Conservation (phyloP, 225 moss, liverwort and hornwort species). For the Straminergon stramineum region DNA sequence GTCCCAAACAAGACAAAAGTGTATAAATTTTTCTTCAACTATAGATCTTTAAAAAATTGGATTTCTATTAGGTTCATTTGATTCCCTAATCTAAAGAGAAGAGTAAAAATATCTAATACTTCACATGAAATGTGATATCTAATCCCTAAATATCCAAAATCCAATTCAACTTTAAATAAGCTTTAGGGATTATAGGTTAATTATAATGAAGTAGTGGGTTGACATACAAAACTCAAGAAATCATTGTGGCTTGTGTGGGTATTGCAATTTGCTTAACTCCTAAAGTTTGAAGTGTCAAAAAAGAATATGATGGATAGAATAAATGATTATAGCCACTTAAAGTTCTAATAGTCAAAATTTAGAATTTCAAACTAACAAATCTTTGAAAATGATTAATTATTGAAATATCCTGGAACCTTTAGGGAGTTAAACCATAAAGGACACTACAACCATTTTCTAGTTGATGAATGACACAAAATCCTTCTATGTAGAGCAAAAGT, state of each 20-base stretch:
- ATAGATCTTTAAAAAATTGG: neutral
- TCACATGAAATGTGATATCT: too few relatives aligned
- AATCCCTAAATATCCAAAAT: neutral
- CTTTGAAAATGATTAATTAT: neutral
- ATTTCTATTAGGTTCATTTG: rapidly evolving
- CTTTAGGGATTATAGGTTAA: neutral
- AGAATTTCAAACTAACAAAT: neutral
- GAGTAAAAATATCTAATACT: neutral
- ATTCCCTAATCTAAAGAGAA: neutral
- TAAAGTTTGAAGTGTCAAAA: neutral
- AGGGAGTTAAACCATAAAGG: too few relatives aligned
- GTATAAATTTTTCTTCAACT: neutral
- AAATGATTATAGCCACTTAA: neutral
- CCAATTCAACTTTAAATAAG: neutral
- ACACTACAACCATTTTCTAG: too few relatives aligned
- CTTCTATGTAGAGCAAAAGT: too few relatives aligned
- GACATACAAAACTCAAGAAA: neutral
- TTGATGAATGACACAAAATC: too few relatives aligned
- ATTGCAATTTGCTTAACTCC: neutral
- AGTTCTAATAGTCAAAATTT: neutral
- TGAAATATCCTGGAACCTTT: rapidly evolving
- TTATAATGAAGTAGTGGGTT: neutral
- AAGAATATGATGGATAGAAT: neutral
- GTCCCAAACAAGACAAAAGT: neutral
- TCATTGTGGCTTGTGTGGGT: rapidly evolving